Evolutionary conservation across 805 yeast genomes (phyloP), one percentile per base, ranked within the genome.

Genomic region (Saccharomycopsis javanensis): DNA sequence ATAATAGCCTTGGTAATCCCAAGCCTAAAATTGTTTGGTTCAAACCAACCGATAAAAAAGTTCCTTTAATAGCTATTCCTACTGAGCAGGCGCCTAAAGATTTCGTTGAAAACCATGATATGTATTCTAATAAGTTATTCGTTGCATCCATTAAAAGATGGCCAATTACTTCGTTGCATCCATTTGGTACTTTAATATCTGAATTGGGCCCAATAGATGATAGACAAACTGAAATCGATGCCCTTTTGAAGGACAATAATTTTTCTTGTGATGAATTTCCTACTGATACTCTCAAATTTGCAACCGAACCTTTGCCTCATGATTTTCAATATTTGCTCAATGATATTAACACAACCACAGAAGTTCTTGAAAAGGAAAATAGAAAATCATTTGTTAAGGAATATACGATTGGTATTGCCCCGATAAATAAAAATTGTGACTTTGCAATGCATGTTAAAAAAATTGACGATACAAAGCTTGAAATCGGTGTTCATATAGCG

Each of bases 91-190:
- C 97, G 0, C 99, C 99, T 34, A 81, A 79, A 59, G 98, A 92
- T 69, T 92, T 94, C 71, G 91, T 94, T 48, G 96, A 90, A 64
- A 90, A 89, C 64, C 96, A 90, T 63, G 95, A 87, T 57, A 78
- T 77, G 54, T 94, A 94, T 66, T 77, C 87, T 0, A 82, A 88
- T 67, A 87, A 85, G 64, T 73, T 91, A 54, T 94, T 92, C 68
- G 92, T 94, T 60, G 97, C 98, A 0, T 86, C 96, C 1, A 92
- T 94, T 66, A 94, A 94, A 70, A 85, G 99, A 71, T 94, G 99
- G 99, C 99, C 99, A 67, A 94, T 94, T 70, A 94, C 99, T 8
- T 92, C 98, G 0, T 78, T 94, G 69, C 99, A 94, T 75, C 99
- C 99, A 4, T 94, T 94, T 68, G 99, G 99, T 65, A 90, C 96